phyloP scores from a whole-genome alignment of 2,329 filamentous ascomycete genomes.

The Delphinella strobiligena region DNA sequence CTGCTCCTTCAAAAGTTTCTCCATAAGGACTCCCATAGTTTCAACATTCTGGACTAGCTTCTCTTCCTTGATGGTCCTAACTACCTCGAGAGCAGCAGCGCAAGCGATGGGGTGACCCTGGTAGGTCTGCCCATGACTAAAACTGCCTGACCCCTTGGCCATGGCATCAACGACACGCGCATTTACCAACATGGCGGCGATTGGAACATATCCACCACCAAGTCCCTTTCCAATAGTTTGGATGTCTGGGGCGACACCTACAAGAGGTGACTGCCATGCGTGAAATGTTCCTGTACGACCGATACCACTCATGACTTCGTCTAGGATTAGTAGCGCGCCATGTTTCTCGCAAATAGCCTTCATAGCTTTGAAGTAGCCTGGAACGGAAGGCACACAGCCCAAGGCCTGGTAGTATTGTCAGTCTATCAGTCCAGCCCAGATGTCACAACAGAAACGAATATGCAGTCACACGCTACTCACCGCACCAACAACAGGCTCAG shows the following conservation, averaged over 20 bases:
- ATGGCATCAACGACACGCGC: slow-evolving; percentile 39
- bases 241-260: slow-evolving; percentile 49
- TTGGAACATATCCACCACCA: slow-evolving; percentile 49
- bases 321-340: slow-evolving; percentile 63
- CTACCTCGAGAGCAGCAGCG: slow-evolving; percentile 50
- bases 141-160: slow-evolving; percentile 31
- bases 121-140: slow-evolving; percentile 52
- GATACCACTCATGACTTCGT: slow-evolving; percentile 65
- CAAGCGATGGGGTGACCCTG: slow-evolving; percentile 50
- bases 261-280: slow-evolving; percentile 44
- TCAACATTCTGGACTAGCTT: slow-evolving; percentile 47
- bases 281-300: slow-evolving; percentile 47
- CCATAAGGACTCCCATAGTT: slow-evolving; percentile 40
- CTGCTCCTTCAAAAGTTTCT: slow-evolving; percentile 28
- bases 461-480: slow-evolving; percentile 30
- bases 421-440: too few relatives aligned
- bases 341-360: slow-evolving; percentile 56
- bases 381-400: slow-evolving; percentile 54
- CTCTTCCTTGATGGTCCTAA: slow-evolving; percentile 45
- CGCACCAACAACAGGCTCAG: slow-evolving; percentile 61
- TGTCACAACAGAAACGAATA: background rate
- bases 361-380: slow-evolving; percentile 60
- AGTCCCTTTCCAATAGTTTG: slow-evolving; percentile 56
- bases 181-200: slow-evolving; percentile 48
- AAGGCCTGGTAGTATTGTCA: slow-evolving; percentile 40